Base-by-base conservation (phyloP, 2,329 filamentous ascomycete species). In the Cryphonectria parasitica region DNA sequence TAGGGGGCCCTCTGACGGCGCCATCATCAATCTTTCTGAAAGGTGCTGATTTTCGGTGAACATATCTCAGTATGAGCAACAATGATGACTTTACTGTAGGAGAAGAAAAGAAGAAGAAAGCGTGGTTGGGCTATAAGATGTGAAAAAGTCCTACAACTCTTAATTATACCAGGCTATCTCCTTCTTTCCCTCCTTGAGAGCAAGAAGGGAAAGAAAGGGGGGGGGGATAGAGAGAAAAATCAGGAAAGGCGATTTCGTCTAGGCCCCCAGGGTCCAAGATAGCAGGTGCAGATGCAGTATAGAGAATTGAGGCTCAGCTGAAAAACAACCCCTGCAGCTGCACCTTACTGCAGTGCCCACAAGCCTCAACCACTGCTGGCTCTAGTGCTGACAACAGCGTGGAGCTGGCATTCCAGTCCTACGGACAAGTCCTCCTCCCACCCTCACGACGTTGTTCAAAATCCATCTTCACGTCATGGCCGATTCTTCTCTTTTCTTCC, bases 241-340 rank as follows among this genome's bases (percentile, higher is more conserved):
- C 10, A 41, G 39, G 39, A 41, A 41, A 41, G 39, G 41, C 43
- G 43, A 22, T 49, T 22, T 49, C 0, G 17, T 49, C 17, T 11
- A 58, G 31, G 54, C 54, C 13, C 25, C n/a, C n/a, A 34, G 54
- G 54, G 43, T 49, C 43, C 43, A 49, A 19, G 43, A 49, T 49
- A 22, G 19, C 43, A 49, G 17, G 43, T 49, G 43, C 43, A 22
- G 43, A 22, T 22, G 19, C 17, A 49, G 43, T 49, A 17, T 17
- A 22, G 31, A 39, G 31, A 62, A 13, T 64, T 71, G 67, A 69
- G 70, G 70, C 70, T 71, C 67, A 71, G 70, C 67, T 71, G 70
- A 69, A 69, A 66, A 56, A 34, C 41, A 49, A 45, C 67, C 67
- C 70, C 70, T 69, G 67, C 17, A 34, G 8, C 45, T n/a, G 45